These are phyloP conservation scores for Atkinsonella hypoxylon DNA, from an alignment of 2,329 filamentous ascomycete genomes.

Conservation along the genomic window DNA sequence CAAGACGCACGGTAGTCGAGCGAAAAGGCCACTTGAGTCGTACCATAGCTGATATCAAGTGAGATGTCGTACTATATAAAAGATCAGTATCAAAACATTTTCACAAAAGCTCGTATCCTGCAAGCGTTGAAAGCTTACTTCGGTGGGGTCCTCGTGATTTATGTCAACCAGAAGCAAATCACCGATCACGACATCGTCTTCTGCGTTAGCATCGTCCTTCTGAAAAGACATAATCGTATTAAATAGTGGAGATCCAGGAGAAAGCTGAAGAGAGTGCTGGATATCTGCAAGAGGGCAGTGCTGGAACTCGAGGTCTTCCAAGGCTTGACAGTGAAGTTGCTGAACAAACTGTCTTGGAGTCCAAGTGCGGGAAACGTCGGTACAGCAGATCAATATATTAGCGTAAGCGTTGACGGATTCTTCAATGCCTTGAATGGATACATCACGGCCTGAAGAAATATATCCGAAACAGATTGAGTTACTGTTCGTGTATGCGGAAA, in stretches of 20 bases:
- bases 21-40: background rate
- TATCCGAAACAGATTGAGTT: slow-evolving; percentile 4
- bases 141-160: slow-evolving; percentile 3
- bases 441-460: slow-evolving; percentile 1
- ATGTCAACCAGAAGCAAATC: slow-evolving; percentile 1
- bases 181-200: background rate
- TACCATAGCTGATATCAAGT: slow-evolving; percentile 1
- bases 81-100: background rate
- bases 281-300: slow-evolving; percentile 36
- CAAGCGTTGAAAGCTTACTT: background rate
- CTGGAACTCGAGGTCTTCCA: slow-evolving; percentile 32
- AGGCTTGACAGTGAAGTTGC: slow-evolving; percentile 30
- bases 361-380: slow-evolving; percentile 13
- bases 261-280: slow-evolving; percentile 20
- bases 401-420: slow-evolving; percentile 5
- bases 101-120: no score
- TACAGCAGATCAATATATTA: slow-evolving; percentile 2
- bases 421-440: slow-evolving; percentile 1
- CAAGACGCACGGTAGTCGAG: background rate
- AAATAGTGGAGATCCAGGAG: slow-evolving; percentile 13
- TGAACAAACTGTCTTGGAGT: slow-evolving; percentile 22
- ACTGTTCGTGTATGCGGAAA: slow-evolving; percentile 3
- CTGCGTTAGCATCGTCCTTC: slow-evolving; percentile 4
- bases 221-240: slow-evolving; percentile 23
- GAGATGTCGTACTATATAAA: background rate